A percentile compares a stretch with the other conserved stretches of the same genome.
Conservation (phyloP, 225 moss, liverwort and hornwort genomes). For the Antitrichia curtipendula region DNA sequence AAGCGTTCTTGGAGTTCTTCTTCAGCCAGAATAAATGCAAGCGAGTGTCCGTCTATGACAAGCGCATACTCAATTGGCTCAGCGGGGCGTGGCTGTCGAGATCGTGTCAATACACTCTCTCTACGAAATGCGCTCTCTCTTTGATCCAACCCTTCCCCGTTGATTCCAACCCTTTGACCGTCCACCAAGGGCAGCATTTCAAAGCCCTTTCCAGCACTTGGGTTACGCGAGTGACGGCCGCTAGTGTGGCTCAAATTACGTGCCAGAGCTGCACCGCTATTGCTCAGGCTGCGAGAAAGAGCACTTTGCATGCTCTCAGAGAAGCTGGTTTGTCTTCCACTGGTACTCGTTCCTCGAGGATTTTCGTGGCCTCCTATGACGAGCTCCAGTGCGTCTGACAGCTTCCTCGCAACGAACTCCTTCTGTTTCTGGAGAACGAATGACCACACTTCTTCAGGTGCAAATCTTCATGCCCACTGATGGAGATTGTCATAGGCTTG, state of each 20-base stretch:
- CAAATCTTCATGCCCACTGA: neutral
- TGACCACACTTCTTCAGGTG: neutral
- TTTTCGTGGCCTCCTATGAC: slow-evolving; percentile 17
- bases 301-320: slow-evolving; percentile 16
- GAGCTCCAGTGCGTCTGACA: slow-evolving; percentile 24
- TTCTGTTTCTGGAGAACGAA: slow-evolving; percentile 17
- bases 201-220: slow-evolving; percentile 2
- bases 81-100: neutral
- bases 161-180: slow-evolving; percentile 8
- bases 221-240: slow-evolving; percentile 14
- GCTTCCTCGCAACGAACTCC: slow-evolving; percentile 15
- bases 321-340: slow-evolving; percentile 15
- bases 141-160: slow-evolving; percentile 28
- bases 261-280: slow-evolving; percentile 1
- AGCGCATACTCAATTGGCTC: slow-evolving; percentile 43
- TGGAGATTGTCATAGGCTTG: neutral
- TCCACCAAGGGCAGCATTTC: slow-evolving; percentile 21
- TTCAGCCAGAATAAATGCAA: slow-evolving; percentile 55
- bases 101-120: neutral
- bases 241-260: slow-evolving; percentile 3
- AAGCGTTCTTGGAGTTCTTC: slow-evolving; percentile 52
- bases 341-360: slow-evolving; percentile 20
- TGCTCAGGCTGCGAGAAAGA: slow-evolving; percentile 18
- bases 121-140: neutral
- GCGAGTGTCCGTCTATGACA: slow-evolving; percentile 73